A percentile compares a stretch with the other conserved stretches of the same genome.
Conservation (phyloP, 2,329 filamentous ascomycete genomes). For the Beauveria caledonica region DNA sequence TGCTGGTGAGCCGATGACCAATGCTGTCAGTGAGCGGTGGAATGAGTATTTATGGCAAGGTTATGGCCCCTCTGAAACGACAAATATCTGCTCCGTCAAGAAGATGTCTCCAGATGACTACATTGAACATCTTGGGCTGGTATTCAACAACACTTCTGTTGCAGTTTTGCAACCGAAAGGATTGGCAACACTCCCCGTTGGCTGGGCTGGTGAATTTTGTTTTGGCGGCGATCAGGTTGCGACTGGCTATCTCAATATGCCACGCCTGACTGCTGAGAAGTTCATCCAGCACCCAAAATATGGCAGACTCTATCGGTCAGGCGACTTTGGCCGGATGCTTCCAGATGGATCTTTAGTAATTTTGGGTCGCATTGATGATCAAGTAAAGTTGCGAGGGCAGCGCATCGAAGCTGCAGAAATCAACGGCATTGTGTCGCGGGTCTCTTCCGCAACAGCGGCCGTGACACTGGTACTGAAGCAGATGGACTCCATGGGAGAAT, state of each 20-base stretch:
- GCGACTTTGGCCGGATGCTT: conserved; percentile 74
- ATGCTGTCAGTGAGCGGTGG: conserved; percentile 64
- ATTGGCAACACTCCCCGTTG: conserved; percentile 52
- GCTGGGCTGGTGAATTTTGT: conserved; percentile 73
- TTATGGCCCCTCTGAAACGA: conserved; percentile 80
- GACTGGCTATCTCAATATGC: conserved; percentile 62
- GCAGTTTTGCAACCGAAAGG: conserved; percentile 48
- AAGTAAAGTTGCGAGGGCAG: conserved; percentile 75
- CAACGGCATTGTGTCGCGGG: conserved; percentile 50
- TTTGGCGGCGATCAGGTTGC: conserved; percentile 80
- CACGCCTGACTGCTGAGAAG: conserved; percentile 52
- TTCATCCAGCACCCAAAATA: conserved; percentile 61
- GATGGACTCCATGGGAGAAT: conserved; percentile 31
- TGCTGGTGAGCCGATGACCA: conserved; percentile 71
- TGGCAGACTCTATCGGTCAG: conserved; percentile 72
- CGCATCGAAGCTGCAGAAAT: conserved; percentile 74
- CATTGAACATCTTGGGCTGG: conserved; percentile 68
- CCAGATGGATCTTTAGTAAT: conserved; percentile 69
- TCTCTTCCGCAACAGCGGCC: conserved; percentile 48
- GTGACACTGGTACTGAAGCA: conserved; percentile 50
- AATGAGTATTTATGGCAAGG: conserved; percentile 63
- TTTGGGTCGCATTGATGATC: conserved; percentile 64
- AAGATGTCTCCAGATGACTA: conserved; percentile 48
- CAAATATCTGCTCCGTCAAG: conserved; percentile 77
- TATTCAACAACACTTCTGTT: conserved; percentile 67